These are phyloP conservation scores for Aspergillus bertholletiae DNA, from an alignment of 495 filamentous ascomycete genomes.

Conservation along the genomic window DNA sequence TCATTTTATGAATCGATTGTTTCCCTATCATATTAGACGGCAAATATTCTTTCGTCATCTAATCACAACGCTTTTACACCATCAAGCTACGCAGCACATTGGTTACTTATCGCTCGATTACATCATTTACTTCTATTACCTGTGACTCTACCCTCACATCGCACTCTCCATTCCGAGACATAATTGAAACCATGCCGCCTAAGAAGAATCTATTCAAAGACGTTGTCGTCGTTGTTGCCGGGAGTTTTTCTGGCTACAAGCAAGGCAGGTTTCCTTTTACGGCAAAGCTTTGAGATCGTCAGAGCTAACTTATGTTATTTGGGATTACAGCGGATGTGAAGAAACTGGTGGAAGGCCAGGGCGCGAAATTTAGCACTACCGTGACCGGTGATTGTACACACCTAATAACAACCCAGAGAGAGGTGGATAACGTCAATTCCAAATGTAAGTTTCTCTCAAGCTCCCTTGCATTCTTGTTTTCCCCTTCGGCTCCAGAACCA, in stretches of 20 bases:
- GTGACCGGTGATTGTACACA: constrained; percentile 55
- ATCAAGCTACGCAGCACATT: no score
- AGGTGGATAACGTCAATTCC: constrained; percentile 44
- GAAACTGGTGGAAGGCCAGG: constrained; percentile 39
- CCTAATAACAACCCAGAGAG: constrained; percentile 51
- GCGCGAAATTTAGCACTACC: constrained; percentile 42
- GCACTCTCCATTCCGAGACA: neutral
- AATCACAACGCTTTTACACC: no score
- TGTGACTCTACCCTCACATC: neutral
- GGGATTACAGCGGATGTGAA: constrained; percentile 31
- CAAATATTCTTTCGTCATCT: neutral
- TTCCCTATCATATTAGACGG: neutral
- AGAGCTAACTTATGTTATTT: constrained; percentile 15
- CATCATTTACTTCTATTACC: neutral
- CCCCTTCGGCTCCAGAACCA: no score
- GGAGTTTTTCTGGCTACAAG: constrained; percentile 51
- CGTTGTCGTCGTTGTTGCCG: constrained; percentile 55
- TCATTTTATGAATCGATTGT: neutral
- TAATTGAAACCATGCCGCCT: constrained; percentile 21
- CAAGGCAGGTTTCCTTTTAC: constrained; percentile 40
- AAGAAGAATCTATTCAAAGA: constrained; percentile 30
- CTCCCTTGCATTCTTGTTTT: neutral
- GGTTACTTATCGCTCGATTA: no score
- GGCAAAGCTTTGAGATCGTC: constrained; percentile 11
- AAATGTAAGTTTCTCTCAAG: constrained; percentile 31